Evolutionary conservation across 2,329 filamentous ascomycete species (phyloP), one percentile per base, ranked within the genome.

Genomic region (Clonostachys sp.): DNA sequence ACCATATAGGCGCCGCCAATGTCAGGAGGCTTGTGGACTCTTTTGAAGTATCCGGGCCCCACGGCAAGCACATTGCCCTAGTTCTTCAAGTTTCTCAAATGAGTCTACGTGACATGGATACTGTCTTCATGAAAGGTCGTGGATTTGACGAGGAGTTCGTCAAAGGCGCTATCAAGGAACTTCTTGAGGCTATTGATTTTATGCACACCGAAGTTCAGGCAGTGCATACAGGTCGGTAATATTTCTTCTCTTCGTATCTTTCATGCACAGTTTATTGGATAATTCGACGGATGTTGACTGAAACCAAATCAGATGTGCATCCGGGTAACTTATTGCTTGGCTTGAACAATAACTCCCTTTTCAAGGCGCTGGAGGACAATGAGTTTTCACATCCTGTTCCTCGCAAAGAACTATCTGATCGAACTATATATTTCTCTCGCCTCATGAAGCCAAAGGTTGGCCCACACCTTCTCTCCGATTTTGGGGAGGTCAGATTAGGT

Each of bases 131-230:
- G 47, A 24, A 52, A 2, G 52, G 50, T 9, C 20, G 49, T 36
- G 57, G 56, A 2, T 62, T 60, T 39, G 49, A 55, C 8, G 55
- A 61, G 35, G 45, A 39, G 17, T 57, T 66, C 13, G 60, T 66
- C 0, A 66, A 59, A 45, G 56, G 59, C 14, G 59, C 61, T 1
- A 20, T 64, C 1, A 49, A 52, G 4, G 55, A 62, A 45, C 50
- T 66, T 14, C 55, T 67, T n/a, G 47, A 60, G 17, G 62, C 59
- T 3, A 55, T 69, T 38, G 60, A 66, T 18, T 68, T 66, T 40
- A 49, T 68, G 3, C 66, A 70, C 16, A 54, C 46, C 1, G 58
- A 70, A 43, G 62, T 54, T 0, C 42, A 61, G 10, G 41, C 56
- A 2, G 55, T 62, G 0, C 63, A 69, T 43, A 65, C 61, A 45